phyloP scores from a whole-genome alignment of 352 stramenopile genomes.

The Phytophthora palmivora region DNA sequence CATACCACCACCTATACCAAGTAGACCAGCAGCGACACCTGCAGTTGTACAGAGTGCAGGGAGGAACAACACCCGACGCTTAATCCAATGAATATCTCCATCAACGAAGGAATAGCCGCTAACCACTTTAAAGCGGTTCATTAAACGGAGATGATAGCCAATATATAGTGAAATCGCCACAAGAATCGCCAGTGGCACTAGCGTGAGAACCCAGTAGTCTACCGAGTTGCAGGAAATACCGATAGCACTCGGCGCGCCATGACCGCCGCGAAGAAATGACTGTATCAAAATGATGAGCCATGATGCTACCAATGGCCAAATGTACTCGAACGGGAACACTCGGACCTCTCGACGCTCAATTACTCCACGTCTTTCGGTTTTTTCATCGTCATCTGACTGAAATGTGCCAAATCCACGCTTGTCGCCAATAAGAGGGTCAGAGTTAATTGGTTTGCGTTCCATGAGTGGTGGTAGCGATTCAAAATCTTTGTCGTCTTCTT shows the following conservation, averaged over 20 bases:
- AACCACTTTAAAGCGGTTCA: slow-evolving; percentile 67
- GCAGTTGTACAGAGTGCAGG: slow-evolving; percentile 91
- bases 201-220: slow-evolving; percentile 93
- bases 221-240: slow-evolving; percentile 91
- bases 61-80: slow-evolving; percentile 87
- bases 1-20: slow-evolving; percentile 96
- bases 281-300: slow-evolving; percentile 74
- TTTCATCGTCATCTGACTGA: slow-evolving; percentile 41
- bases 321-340: slow-evolving; percentile 55
- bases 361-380: slow-evolving; percentile 28
- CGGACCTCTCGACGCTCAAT: slow-evolving; percentile 49
- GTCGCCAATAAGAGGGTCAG: slow-evolving; percentile 22
- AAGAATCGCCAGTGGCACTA: slow-evolving; percentile 78
- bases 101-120: slow-evolving; percentile 78
- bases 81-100: slow-evolving; percentile 95
- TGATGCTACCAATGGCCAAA: slow-evolving; percentile 52
- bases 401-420: slow-evolving; percentile 49
- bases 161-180: slow-evolving; percentile 52
- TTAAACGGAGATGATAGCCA: slow-evolving; percentile 50
- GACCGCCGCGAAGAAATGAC: slow-evolving; percentile 66
- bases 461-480: slow-evolving; percentile 52
- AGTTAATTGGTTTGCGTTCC: slow-evolving; percentile 20
- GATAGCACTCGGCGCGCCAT: slow-evolving; percentile 72
- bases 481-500: slow-evolving; percentile 71
- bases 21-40: slow-evolving; percentile 94